These are phyloP conservation scores for Neurospora sp. DNA, from an alignment of 495 filamentous ascomycete species.

Conservation along the genomic window DNA sequence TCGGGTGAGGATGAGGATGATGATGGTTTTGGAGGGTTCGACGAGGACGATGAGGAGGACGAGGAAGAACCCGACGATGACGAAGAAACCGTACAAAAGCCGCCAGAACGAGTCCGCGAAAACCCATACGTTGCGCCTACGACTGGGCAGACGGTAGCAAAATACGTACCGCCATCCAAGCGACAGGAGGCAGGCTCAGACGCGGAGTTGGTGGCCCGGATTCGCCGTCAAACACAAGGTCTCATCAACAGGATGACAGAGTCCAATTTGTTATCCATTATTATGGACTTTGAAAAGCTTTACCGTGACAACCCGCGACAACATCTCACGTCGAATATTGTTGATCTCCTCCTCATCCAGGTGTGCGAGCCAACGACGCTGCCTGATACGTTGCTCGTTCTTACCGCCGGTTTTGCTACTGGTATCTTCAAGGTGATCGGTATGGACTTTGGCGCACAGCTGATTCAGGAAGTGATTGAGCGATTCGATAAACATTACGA, in stretches of 20 bases:
- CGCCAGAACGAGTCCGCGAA: slow-evolving; percentile 28
- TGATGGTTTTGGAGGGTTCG: slow-evolving; percentile 24
- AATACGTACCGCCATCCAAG: slow-evolving; percentile 87
- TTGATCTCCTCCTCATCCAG: slow-evolving; percentile 61
- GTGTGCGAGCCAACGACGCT: slow-evolving; percentile 67
- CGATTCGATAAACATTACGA: slow-evolving; percentile 49
- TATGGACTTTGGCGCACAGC: slow-evolving; percentile 75
- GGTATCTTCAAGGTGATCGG: slow-evolving; percentile 81
- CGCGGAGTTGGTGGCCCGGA: slow-evolving; percentile 53
- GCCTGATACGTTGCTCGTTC: slow-evolving; percentile 79
- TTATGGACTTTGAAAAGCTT: slow-evolving; percentile 69
- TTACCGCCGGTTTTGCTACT: slow-evolving; percentile 83
- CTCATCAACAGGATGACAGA: slow-evolving; percentile 89
- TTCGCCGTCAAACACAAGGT: slow-evolving; percentile 76
- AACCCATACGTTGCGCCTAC: slow-evolving; percentile 45
- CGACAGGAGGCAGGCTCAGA: slow-evolving; percentile 53
- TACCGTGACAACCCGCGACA: slow-evolving; percentile 74
- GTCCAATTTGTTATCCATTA: slow-evolving; percentile 70
- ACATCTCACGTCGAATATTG: slow-evolving; percentile 68
- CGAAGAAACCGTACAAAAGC: neutral
- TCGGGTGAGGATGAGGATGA: slow-evolving; percentile 16
- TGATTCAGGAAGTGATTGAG: slow-evolving; percentile 67
- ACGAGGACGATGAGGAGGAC: slow-evolving; percentile 14
- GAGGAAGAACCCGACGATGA: slow-evolving; percentile 3
- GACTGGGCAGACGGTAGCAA: slow-evolving; percentile 21